phyloP scores from a whole-genome alignment of 164 flowering plant genomes.

The Echeveria elegans region DNA sequence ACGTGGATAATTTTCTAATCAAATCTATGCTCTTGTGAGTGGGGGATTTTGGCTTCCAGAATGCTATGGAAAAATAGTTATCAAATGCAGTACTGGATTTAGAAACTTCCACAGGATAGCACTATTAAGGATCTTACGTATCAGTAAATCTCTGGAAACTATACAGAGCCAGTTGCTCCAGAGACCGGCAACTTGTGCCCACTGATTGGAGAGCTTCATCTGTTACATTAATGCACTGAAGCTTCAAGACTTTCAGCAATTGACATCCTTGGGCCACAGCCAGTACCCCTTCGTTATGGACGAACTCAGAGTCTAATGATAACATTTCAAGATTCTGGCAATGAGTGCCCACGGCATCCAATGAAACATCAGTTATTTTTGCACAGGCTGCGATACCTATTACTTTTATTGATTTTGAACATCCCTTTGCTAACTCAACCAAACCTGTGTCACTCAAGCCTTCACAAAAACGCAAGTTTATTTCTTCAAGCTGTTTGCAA shows the following conservation, averaged over 20 bases:
- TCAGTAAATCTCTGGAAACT: conserved; percentile 85
- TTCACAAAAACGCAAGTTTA: conserved; percentile 88
- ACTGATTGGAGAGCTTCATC: conserved; percentile 72
- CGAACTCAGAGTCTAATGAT: conserved; percentile 70
- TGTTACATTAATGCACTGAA: conserved; percentile 72
- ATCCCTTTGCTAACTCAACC: conserved; percentile 48
- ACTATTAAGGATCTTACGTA: conserved; percentile 29
- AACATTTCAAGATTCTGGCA: conserved; percentile 61
- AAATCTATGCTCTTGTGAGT: not conserved
- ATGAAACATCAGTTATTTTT: conserved; percentile 62
- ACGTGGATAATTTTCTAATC: not conserved
- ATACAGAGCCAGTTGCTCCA: conserved; percentile 68
- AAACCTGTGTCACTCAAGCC: conserved; percentile 71
- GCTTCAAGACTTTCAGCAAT: conserved; percentile 54
- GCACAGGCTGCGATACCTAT: conserved; percentile 81
- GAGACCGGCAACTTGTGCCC: conserved; percentile 41
- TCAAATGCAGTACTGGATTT: not conserved
- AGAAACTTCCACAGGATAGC: no score
- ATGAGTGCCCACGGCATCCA: conserved; percentile 71
- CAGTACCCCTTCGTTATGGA: conserved; percentile 59
- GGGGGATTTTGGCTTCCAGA: not conserved
- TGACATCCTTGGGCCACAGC: conserved; percentile 71
- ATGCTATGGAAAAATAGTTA: not conserved
- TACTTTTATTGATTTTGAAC: conserved; percentile 59
- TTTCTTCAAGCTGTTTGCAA: conserved; percentile 71